Percentiles rank a stretch among this genome's conserved stretches.
Evolutionary conservation across 1,139 yeast species (phyloP).

Genomic region (Magnusiomyces tetraspermus): DNA sequence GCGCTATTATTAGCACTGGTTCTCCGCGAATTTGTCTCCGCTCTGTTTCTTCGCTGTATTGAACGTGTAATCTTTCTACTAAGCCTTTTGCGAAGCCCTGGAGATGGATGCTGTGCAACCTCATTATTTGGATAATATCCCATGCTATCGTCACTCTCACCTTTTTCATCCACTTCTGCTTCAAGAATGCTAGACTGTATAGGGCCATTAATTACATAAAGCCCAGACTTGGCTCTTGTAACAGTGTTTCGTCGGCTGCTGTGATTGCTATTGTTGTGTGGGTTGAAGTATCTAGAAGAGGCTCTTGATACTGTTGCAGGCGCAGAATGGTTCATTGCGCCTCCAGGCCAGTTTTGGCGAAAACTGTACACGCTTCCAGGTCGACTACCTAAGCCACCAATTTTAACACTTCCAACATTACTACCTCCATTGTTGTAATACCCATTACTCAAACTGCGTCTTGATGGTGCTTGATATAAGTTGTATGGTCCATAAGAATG

Average conservation of each 20-base stretch:
- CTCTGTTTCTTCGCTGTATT: neutral
- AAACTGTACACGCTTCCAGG: neutral
- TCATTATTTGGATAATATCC: neutral
- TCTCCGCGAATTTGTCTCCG: neutral
- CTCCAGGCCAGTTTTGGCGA: neutral
- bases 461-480: neutral
- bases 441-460: neutral
- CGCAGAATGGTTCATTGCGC: too few relatives aligned
- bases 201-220: neutral
- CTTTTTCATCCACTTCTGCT: neutral
- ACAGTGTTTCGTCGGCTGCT: neutral
- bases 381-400: too few relatives aligned
- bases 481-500: neutral
- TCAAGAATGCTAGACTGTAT: neutral
- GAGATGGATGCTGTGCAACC: neutral
- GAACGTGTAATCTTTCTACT: too few relatives aligned
- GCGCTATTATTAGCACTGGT: neutral
- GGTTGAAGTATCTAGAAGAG: neutral
- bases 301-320: neutral
- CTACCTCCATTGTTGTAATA: neutral
- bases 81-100: too few relatives aligned
- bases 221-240: neutral
- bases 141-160: too few relatives aligned
- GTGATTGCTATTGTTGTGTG: neutral
- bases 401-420: too few relatives aligned